phyloP scores from a whole-genome alignment of 2,329 filamentous ascomycete genomes.

The Colletotrichum melonis region DNA sequence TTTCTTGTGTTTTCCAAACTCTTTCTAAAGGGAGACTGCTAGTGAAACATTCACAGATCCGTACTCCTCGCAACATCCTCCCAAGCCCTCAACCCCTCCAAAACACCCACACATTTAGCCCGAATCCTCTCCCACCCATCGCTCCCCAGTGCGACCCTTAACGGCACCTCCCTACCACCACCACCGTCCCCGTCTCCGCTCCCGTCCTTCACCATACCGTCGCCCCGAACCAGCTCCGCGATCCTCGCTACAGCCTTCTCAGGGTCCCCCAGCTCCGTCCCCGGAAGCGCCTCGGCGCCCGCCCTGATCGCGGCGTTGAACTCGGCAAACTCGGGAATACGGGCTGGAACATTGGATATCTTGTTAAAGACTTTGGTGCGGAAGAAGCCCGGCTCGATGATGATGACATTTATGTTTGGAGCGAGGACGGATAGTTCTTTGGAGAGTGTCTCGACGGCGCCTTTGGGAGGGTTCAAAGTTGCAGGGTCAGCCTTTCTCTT shows the following conservation, averaged over 20 bases:
- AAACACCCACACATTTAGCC: conserved; percentile 60
- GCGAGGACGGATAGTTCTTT: conserved; percentile 40
- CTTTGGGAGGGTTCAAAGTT: conserved; percentile 23
- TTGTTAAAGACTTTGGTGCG: conserved; percentile 44
- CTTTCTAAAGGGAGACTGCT: not conserved
- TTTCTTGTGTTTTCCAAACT: not conserved
- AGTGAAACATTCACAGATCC: conserved; percentile 41
- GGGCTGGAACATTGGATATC: not conserved
- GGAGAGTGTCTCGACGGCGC: conserved; percentile 46
- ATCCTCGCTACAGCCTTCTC: conserved; percentile 60
- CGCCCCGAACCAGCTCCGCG: conserved; percentile 65
- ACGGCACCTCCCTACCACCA: conserved; percentile 48
- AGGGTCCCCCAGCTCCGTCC: conserved; percentile 59
- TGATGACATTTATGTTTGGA: conserved; percentile 47
- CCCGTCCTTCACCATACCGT: conserved; percentile 41
- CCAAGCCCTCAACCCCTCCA: conserved; percentile 60
- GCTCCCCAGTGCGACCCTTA: conserved; percentile 63
- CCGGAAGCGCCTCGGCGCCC: not conserved
- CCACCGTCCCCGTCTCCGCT: too few species aligned
- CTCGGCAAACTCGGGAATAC: not conserved
- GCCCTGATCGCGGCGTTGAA: not conserved
- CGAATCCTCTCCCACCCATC: conserved; percentile 62
- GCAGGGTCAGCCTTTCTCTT: not conserved
- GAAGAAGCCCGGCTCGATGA: conserved; percentile 60
- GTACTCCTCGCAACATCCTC: conserved; percentile 61